Base-by-base conservation (phyloP, 2,329 filamentous ascomycete genomes). In the Pseudogymnoascus verrucosus region DNA sequence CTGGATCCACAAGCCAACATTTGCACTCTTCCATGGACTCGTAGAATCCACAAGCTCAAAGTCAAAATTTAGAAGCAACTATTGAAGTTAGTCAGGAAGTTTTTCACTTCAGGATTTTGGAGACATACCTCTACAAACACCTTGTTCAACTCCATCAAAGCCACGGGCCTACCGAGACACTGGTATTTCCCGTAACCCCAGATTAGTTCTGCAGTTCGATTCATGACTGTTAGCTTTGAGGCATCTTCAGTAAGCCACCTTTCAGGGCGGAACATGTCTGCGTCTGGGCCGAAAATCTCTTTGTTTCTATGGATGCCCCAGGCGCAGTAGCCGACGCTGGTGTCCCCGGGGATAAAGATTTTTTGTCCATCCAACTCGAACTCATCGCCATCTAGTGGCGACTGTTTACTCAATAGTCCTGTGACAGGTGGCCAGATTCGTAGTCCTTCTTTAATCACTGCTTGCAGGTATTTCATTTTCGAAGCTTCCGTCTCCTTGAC, bases 401-500 rank as follows among this genome's bases (percentile, higher is more conserved):
- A 62, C 1, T 74, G 67, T 1, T 67, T 61, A 0, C 67, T 60
- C 1, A 67, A 23, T 65, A 65, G 26, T 69, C 72, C 37, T 70
- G 73, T 44, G 51, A 34, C 40, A 78, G 74, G 62, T 73, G 64
- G 61, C 61, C 40, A 74, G 14, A 77, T 76, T 21, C 76, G 74
- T 1, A 78, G 68, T 1, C 74, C 76, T 66, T 85, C 81, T 31
- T 79, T 77, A 67, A 85, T 80, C 36, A 81, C 74, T 0, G 83
- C 73, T 21, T 71, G 67, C 6, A 65, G 51, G 40, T 65, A 65
- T 19, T 62, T 54, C 36, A 64, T 26, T n/a, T 62, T 28, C 26
- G 44, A 60, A 28, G 64, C 61, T 40, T 65, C 64, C 16, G 64
- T 23, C 11, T 63, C 62, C 34, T 21, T 19, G 7, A 47, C 14